These are phyloP conservation scores for Diaporthe destruens DNA, from an alignment of 2,329 filamentous ascomycete species.

Conservation along the genomic window DNA sequence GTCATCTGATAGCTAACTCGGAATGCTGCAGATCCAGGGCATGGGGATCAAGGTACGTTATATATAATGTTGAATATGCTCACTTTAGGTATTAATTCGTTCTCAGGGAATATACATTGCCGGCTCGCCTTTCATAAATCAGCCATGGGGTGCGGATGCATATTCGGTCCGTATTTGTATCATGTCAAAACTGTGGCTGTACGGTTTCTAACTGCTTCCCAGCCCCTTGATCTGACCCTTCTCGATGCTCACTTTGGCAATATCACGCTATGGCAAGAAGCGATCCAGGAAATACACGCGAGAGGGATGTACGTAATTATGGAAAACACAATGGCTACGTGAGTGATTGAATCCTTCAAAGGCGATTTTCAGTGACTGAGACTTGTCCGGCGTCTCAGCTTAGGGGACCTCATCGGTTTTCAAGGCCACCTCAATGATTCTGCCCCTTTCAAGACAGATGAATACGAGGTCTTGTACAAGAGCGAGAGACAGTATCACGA, in stretches of 20 bases:
- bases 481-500: slow-evolving; percentile 66
- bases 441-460: slow-evolving; percentile 65
- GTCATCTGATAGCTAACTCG: neutral
- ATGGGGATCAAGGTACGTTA: slow-evolving; percentile 70
- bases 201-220: slow-evolving; percentile 43
- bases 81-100: neutral
- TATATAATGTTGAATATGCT: neutral
- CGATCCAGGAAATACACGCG: slow-evolving; percentile 70
- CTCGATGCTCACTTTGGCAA: slow-evolving; percentile 72
- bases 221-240: slow-evolving; percentile 69
- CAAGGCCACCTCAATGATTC: slow-evolving; percentile 70
- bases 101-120: slow-evolving; percentile 69
- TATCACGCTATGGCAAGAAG: slow-evolving; percentile 67
- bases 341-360: slow-evolving; percentile 46
- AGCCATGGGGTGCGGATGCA: slow-evolving; percentile 71
- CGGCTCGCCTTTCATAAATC: slow-evolving; percentile 71
- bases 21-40: slow-evolving; percentile 59
- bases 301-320: slow-evolving; percentile 74
- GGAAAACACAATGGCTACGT: slow-evolving; percentile 74
- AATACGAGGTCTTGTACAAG: slow-evolving; percentile 71
- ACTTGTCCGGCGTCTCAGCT: slow-evolving; percentile 48
- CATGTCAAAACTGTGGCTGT: neutral
- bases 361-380: too few relatives aligned
- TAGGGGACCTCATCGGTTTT: slow-evolving; percentile 74
- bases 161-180: slow-evolving; percentile 54